Conservation (phyloP, 1,284 basidiomycete genomes). For the Moesziomyces sp. region DNA sequence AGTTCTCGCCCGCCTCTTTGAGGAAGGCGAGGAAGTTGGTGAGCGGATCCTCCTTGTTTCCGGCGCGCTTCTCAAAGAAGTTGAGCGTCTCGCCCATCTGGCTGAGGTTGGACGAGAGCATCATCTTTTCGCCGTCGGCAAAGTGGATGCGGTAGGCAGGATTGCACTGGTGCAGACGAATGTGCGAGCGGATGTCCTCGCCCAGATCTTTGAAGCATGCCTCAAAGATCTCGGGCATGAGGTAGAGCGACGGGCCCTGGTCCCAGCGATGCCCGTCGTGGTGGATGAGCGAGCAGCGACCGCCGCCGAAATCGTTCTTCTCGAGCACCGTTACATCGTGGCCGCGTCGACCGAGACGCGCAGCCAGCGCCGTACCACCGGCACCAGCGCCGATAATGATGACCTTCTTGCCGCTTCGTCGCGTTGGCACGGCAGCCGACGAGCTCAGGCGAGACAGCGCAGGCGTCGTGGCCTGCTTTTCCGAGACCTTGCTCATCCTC, state of each 20-base stretch:
- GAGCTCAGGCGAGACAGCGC: constrained; percentile 25
- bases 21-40: constrained; percentile 68
- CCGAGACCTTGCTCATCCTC: background rate
- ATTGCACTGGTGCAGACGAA: constrained; percentile 67
- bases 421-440: constrained; percentile 1
- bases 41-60: constrained; percentile 65
- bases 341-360: constrained; percentile 70
- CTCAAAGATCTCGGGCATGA: constrained; percentile 71
- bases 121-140: constrained; percentile 64
- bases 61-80: constrained; percentile 71
- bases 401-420: constrained; percentile 46
- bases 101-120: constrained; percentile 70
- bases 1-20: constrained; percentile 69
- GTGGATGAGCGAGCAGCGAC: constrained; percentile 71
- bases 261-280: constrained; percentile 70
- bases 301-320: constrained; percentile 68
- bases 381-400: constrained; percentile 70
- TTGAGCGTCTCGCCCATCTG: constrained; percentile 70
- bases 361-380: constrained; percentile 71
- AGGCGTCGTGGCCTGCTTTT: constrained; percentile 6
- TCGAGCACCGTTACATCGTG: constrained; percentile 70
- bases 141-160: constrained; percentile 63
- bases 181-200: constrained; percentile 68
- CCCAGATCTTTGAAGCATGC: constrained; percentile 70
- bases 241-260: constrained; percentile 70